A percentile compares a stretch with the other conserved stretches of the same genome.
These are phyloP conservation scores for Apiospora koreana DNA, from an alignment of 2,329 filamentous ascomycete genomes.

Conservation along the genomic window DNA sequence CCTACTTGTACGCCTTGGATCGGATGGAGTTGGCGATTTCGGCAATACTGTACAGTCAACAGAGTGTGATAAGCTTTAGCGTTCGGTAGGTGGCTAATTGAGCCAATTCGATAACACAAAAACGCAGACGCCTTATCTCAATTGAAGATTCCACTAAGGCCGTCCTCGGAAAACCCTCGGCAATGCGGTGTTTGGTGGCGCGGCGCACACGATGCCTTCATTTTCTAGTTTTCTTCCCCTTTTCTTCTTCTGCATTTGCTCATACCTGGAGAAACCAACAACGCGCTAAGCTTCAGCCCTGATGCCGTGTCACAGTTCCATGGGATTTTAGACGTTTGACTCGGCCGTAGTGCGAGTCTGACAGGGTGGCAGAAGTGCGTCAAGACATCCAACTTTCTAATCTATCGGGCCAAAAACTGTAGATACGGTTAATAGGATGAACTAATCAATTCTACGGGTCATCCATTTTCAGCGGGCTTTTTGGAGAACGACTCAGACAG, in stretches of 20 bases:
- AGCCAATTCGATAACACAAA: neutral
- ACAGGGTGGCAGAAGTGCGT: neutral
- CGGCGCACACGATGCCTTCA: neutral
- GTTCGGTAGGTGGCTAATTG: neutral
- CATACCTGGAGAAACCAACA: neutral
- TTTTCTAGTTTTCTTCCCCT: neutral
- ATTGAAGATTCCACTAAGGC: neutral
- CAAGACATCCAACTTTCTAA: neutral
- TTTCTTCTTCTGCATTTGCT: neutral
- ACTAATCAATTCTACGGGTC: neutral
- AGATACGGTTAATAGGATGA: neutral
- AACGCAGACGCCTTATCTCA: neutral
- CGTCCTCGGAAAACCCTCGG: neutral
- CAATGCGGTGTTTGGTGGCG: neutral
- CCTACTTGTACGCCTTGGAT: neutral
- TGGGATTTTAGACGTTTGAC: neutral
- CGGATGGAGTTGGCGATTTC: neutral
- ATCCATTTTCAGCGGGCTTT: neutral
- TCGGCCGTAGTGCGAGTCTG: neutral
- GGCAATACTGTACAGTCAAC: neutral
- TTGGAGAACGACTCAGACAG: neutral
- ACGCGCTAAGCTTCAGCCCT: neutral
- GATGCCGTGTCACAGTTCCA: neutral
- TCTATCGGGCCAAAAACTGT: too few species aligned
- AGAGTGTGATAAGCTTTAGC: neutral